Percentiles rank a stretch among this genome's conserved stretches.
These are phyloP conservation scores for Claviceps citrina DNA, from an alignment of 2,329 filamentous ascomycete genomes.

Conservation along the genomic window DNA sequence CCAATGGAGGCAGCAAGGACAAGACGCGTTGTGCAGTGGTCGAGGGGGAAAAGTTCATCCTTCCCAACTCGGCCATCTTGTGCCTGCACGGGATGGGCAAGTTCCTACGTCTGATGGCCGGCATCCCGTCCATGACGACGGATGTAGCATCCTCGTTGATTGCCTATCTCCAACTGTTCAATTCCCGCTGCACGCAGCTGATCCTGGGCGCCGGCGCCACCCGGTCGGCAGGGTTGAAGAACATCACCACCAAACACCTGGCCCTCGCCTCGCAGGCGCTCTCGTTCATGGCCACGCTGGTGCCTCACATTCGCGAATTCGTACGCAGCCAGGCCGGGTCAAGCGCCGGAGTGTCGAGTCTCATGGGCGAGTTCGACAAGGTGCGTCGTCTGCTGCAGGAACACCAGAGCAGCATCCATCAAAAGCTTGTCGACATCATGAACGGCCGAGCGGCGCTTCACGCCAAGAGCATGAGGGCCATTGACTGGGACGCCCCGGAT, in stretches of 20 bases:
- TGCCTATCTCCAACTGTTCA: conserved; percentile 83
- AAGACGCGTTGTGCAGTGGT: conserved; percentile 60
- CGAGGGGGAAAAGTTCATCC: conserved; percentile 70
- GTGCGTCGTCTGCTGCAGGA: conserved; percentile 72
- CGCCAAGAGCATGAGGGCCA: conserved; percentile 56
- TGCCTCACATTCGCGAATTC: conserved; percentile 85
- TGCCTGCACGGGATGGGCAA: conserved; percentile 69
- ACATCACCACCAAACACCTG: conserved; percentile 91
- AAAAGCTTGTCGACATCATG: conserved; percentile 91
- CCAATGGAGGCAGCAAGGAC: conserved; percentile 39
- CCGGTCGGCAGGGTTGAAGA: conserved; percentile 73
- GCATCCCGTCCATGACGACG: conserved; percentile 75
- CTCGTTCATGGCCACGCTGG: conserved; percentile 70
- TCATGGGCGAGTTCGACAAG: conserved; percentile 80
- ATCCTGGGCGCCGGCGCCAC: conserved; percentile 92
- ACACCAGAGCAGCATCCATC: conserved; percentile 78
- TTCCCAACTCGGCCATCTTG: conserved; percentile 68
- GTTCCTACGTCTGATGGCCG: conserved; percentile 68
- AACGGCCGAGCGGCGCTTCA: conserved; percentile 58
- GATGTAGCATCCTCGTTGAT: conserved; percentile 69
- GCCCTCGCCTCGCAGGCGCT: conserved; percentile 81
- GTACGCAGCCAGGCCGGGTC: conserved; percentile 57
- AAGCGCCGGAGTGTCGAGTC: conserved; percentile 33
- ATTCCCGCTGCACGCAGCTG: conserved; percentile 88
- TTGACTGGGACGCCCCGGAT: conserved; percentile 53